Conservation (phyloP, 495 filamentous ascomycete species). For the Xanthoparmelia taractica region DNA sequence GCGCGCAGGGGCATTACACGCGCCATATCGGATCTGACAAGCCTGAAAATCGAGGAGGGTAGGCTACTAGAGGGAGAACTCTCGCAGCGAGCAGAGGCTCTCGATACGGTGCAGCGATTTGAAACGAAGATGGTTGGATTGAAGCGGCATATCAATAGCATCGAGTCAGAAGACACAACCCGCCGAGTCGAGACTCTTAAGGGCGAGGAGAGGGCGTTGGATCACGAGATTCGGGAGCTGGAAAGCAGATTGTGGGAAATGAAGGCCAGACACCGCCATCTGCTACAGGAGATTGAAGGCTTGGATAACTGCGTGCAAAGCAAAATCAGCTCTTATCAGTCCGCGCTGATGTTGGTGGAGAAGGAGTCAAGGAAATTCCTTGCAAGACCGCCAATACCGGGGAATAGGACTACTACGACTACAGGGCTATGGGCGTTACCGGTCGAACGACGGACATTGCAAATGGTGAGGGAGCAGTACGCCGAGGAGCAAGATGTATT, state of each 20-base stretch:
- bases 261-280: slow-evolving; percentile 52
- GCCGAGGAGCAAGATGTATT: slow-evolving; percentile 53
- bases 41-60: slow-evolving; percentile 64
- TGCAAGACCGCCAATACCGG: slow-evolving; percentile 39
- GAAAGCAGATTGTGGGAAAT: slow-evolving; percentile 62
- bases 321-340: slow-evolving; percentile 52
- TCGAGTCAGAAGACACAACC: slow-evolving; percentile 33
- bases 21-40: slow-evolving; percentile 64
- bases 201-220: slow-evolving; percentile 46
- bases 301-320: slow-evolving; percentile 56
- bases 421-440: slow-evolving; percentile 48
- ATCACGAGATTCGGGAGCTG: slow-evolving; percentile 53
- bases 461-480: slow-evolving; percentile 75
- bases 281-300: slow-evolving; percentile 54
- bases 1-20: slow-evolving; percentile 64
- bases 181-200: slow-evolving; percentile 37
- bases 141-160: slow-evolving; percentile 32
- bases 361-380: slow-evolving; percentile 39
- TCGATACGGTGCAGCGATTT: slow-evolving; percentile 8
- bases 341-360: slow-evolving; percentile 38
- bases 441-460: slow-evolving; percentile 60
- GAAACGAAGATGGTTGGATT: slow-evolving; percentile 29
- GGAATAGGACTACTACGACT: slow-evolving; percentile 9
- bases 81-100: slow-evolving; percentile 1
- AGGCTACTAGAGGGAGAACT: slow-evolving; percentile 52